Conservation (phyloP, 2,329 filamentous ascomycete genomes). For the Stachybotrys elegans region DNA sequence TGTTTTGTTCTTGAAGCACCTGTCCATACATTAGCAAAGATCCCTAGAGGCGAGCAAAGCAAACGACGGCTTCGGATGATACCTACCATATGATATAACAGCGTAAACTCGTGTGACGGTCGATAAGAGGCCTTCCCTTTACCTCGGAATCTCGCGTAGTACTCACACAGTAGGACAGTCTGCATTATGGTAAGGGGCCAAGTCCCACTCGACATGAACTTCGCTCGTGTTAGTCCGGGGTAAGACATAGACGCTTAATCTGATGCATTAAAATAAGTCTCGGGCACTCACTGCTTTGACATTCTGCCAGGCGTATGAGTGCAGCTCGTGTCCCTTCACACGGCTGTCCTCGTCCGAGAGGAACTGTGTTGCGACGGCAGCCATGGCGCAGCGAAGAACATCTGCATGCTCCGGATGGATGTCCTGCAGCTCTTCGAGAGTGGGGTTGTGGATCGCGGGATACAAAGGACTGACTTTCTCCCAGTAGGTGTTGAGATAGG, state of each 20-base stretch:
- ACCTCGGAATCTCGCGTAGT: conserved; percentile 50
- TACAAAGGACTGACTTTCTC: conserved; percentile 41
- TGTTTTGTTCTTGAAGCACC: conserved; percentile 30
- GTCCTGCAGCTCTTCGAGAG: conserved; percentile 31
- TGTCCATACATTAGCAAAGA: too few species aligned
- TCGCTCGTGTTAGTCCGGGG: conserved; percentile 14
- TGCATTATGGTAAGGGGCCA: conserved; percentile 49
- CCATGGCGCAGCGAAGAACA: conserved; percentile 49
- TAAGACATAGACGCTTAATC: too few species aligned
- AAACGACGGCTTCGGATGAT: background rate
- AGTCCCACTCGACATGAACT: conserved; percentile 34
- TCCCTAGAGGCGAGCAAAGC: too few species aligned
- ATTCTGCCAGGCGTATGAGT: conserved; percentile 46
- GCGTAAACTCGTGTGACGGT: conserved; percentile 44
- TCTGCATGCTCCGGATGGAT: conserved; percentile 29
- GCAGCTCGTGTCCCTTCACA: conserved; percentile 42
- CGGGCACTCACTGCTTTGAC: conserved; percentile 44
- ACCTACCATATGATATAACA: conserved; percentile 51
- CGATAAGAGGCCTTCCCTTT: conserved; percentile 39
- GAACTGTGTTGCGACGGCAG: conserved; percentile 50
- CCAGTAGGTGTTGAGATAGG: conserved; percentile 51
- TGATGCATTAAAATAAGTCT: too few species aligned
- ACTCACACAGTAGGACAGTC: conserved; percentile 49
- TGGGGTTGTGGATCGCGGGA: conserved; percentile 45
- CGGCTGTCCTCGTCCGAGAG: conserved; percentile 44